Evolutionary conservation across 2,329 filamentous ascomycete species (phyloP).

Genomic region (Onygenales sp.): DNA sequence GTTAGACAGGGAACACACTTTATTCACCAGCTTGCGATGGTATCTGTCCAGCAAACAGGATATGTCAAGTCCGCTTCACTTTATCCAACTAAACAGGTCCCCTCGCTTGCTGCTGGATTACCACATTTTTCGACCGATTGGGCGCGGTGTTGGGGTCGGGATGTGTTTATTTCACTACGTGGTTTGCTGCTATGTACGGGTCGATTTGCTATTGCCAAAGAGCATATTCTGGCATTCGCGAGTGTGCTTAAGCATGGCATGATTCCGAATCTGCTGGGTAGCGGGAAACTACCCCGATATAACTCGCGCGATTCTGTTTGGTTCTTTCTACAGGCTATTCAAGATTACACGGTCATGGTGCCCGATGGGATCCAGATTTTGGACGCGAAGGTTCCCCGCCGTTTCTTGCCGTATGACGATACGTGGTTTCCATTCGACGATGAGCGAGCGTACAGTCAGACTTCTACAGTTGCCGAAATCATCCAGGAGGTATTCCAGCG

Average conservation of each 20-base stretch:
- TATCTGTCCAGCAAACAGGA: constrained; percentile 84
- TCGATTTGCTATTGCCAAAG: constrained; percentile 76
- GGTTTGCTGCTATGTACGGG: constrained; percentile 88
- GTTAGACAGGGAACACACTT: constrained; percentile 79
- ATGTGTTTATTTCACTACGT: constrained; percentile 91
- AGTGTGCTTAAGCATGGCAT: constrained; percentile 97
- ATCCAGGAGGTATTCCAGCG: constrained; percentile 90
- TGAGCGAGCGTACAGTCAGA: constrained; percentile 70
- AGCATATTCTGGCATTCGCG: constrained; percentile 90
- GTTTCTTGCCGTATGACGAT: constrained; percentile 92
- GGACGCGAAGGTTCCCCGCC: constrained; percentile 65
- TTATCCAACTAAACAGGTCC: constrained; percentile 75
- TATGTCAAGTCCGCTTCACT: constrained; percentile 83
- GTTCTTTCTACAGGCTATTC: constrained; percentile 95
- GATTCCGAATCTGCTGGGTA: constrained; percentile 88
- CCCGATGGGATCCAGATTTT: constrained; percentile 68
- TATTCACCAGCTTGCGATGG: constrained; percentile 77
- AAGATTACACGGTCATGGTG: constrained; percentile 78
- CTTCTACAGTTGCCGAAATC: constrained; percentile 76
- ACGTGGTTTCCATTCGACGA: constrained; percentile 85
- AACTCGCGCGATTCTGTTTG: constrained; percentile 94
- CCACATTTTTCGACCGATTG: constrained; percentile 91
- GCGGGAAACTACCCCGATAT: constrained; percentile 78
- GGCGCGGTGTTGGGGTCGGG: constrained; percentile 94
- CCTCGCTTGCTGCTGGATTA: constrained; percentile 80